Percentiles rank a stretch among this genome's conserved stretches.
Conservation (phyloP, 345 rosid genomes). For the Camelina neglecta region DNA sequence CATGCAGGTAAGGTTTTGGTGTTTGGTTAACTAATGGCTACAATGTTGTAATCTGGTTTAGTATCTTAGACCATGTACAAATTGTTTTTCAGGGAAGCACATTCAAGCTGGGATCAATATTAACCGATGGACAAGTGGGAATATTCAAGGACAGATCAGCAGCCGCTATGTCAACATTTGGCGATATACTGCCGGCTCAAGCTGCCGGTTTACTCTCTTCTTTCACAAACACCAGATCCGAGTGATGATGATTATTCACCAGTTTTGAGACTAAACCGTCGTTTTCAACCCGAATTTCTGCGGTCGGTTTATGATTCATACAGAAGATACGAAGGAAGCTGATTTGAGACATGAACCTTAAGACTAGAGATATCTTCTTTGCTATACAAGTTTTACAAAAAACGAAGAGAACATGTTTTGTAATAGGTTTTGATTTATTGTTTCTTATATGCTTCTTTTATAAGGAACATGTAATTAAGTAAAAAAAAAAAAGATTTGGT, state of each 20-base stretch:
- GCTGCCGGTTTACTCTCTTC: slow-evolving; percentile 99
- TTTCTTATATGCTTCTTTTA: slow-evolving; percentile 29
- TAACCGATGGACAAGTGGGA: slow-evolving; percentile 97
- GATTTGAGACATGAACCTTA: slow-evolving; percentile 23
- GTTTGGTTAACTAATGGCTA: slow-evolving; percentile 2
- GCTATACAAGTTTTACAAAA: slow-evolving; percentile 30
- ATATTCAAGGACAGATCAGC: slow-evolving; percentile 97
- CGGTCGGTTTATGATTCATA: slow-evolving; percentile 2
- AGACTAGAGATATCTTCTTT: slow-evolving; percentile 26
- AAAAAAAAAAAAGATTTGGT: slow-evolving; percentile 35
- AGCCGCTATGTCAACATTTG: slow-evolving; percentile 93
- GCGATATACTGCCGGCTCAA: slow-evolving; percentile 93
- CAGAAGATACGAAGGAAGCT: slow-evolving; percentile 29
- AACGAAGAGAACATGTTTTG: slow-evolving; percentile 37
- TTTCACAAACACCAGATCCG: slow-evolving; percentile 73
- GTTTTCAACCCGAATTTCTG: slow-evolving; percentile 2
- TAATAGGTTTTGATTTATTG: slow-evolving; percentile 37
- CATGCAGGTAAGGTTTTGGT: slow-evolving; percentile 68
- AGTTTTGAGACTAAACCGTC: slow-evolving; percentile 23
- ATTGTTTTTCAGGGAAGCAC: slow-evolving; percentile 79
- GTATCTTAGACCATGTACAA: not conserved
- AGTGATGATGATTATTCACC: slow-evolving; percentile 45
- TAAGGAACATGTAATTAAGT: slow-evolving; percentile 45
- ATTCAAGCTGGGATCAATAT: slow-evolving; percentile 83
- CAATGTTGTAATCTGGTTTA: not conserved